phyloP scores from a whole-genome alignment of 495 filamentous ascomycete genomes.

The Penicillium antarcticum region DNA sequence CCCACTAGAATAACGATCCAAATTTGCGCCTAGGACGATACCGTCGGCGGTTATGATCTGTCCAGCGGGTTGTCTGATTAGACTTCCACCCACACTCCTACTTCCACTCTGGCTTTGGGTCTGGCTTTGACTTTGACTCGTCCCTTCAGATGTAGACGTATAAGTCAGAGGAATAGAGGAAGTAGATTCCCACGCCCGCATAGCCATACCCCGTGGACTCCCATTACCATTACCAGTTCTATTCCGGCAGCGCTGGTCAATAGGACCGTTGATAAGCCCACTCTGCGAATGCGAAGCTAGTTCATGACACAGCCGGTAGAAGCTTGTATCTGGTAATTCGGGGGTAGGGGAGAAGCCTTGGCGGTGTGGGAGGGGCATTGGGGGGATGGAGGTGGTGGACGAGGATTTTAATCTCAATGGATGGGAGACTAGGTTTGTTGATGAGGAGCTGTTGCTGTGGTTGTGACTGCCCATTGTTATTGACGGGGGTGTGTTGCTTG shows the following conservation, averaged over 20 bases:
- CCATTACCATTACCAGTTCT: neutral
- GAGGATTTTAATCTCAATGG: neutral
- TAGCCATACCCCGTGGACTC: neutral
- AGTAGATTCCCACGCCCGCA: neutral
- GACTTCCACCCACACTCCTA: neutral
- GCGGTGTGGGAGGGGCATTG: constrained; percentile 2
- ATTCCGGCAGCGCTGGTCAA: constrained; percentile 10
- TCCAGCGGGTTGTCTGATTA: neutral
- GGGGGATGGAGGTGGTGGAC: neutral
- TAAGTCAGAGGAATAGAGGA: neutral
- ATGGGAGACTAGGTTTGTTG: neutral
- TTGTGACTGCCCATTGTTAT: too few species aligned
- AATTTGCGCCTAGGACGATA: constrained; percentile 27
- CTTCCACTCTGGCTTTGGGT: neutral
- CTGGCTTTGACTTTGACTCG: neutral
- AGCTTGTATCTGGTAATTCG: constrained; percentile 33
- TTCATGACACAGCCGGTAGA: constrained; percentile 29
- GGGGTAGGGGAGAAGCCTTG: constrained; percentile 9
- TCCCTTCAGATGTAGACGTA: neutral
- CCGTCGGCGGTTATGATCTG: constrained; percentile 27
- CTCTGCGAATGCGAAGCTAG: constrained; percentile 21
- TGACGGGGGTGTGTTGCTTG: too few species aligned
- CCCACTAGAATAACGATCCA: constrained; percentile 16
- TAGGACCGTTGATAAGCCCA: constrained; percentile 35
- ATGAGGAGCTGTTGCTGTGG: neutral